These are phyloP conservation scores for carrot (Daucus carota) DNA, from an alignment of 129 eudicot genomes.

Conservation along the genomic window DNA sequence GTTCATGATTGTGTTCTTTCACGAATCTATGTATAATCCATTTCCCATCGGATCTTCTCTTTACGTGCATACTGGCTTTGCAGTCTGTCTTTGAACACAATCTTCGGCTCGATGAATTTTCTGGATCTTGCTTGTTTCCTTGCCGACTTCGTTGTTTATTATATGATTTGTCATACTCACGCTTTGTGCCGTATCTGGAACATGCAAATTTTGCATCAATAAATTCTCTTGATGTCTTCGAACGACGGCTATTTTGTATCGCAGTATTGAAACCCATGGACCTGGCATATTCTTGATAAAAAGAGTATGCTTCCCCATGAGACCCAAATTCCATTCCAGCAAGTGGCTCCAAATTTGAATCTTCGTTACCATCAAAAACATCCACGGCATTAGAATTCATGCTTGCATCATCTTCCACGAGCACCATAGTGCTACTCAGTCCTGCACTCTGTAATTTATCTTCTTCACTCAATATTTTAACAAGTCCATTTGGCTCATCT, in stretches of 20 bases:
- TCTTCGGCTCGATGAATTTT: constrained; percentile 73
- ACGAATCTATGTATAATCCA: constrained; percentile 88
- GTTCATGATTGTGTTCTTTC: constrained; percentile 90
- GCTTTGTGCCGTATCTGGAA: constrained; percentile 92
- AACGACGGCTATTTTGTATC: constrained; percentile 85
- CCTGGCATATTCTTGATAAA: constrained; percentile 92
- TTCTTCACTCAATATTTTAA: constrained; percentile 44
- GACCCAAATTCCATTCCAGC: constrained; percentile 93
- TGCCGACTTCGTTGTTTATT: constrained; percentile 72
- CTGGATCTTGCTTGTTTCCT: constrained; percentile 64
- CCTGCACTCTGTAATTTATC: constrained; percentile 50
- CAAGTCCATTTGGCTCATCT: constrained; percentile 38
- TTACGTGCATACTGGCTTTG: constrained; percentile 96
- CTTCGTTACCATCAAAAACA: constrained; percentile 54
- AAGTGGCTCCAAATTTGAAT: constrained; percentile 74
- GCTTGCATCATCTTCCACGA: constrained; percentile 32
- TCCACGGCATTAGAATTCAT: constrained; percentile 33
- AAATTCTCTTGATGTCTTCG: constrained; percentile 82
- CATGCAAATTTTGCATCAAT: constrained; percentile 97
- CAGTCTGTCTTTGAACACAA: constrained; percentile 88
- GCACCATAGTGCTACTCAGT: constrained; percentile 28
- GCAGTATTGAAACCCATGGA: constrained; percentile 85
- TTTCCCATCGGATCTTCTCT: constrained; percentile 83
- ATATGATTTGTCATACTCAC: constrained; percentile 75
- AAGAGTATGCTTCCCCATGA: constrained; percentile 86